Evolutionary conservation across 2,329 filamentous ascomycete species (phyloP).

Genomic region (Claviceps arundinis): DNA sequence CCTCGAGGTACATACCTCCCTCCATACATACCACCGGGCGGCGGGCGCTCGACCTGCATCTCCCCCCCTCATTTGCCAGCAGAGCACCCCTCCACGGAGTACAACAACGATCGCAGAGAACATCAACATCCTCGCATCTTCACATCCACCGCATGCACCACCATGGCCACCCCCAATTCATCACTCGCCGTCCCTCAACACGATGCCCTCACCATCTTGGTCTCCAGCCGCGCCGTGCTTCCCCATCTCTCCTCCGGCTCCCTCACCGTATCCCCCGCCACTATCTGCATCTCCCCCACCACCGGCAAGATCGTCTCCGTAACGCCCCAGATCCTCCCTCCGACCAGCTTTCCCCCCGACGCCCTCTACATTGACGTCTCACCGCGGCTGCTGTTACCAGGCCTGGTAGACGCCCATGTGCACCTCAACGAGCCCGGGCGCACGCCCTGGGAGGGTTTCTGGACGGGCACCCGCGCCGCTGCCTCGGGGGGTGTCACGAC

Average conservation of each 20-base stretch:
- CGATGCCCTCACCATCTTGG: constrained; percentile 51
- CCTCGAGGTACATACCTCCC: too few relatives aligned
- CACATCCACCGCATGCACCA: not conserved
- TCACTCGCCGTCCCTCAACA: constrained; percentile 18
- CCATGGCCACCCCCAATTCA: not conserved
- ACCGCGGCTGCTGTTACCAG: constrained; percentile 73
- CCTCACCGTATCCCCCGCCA: constrained; percentile 61
- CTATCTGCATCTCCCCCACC: constrained; percentile 60
- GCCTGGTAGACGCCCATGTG: constrained; percentile 91
- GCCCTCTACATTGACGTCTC: constrained; percentile 73
- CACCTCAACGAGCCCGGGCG: constrained; percentile 94
- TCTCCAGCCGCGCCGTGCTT: constrained; percentile 72
- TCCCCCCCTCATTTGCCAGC: too few relatives aligned
- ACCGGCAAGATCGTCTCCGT: constrained; percentile 80
- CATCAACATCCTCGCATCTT: not conserved
- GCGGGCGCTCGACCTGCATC: too few relatives aligned
- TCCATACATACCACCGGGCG: too few relatives aligned
- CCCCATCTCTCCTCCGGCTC: constrained; percentile 51
- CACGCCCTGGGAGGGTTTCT: constrained; percentile 98
- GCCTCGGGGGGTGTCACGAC: constrained; percentile 95
- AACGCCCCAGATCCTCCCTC: constrained; percentile 58
- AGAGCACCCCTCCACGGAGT: too few relatives aligned
- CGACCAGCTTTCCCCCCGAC: constrained; percentile 57
- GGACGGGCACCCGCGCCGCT: constrained; percentile 83
- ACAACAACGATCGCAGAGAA: too few relatives aligned